Conservation (phyloP, 2,329 filamentous ascomycete genomes). For the Verticillium nubilum region DNA sequence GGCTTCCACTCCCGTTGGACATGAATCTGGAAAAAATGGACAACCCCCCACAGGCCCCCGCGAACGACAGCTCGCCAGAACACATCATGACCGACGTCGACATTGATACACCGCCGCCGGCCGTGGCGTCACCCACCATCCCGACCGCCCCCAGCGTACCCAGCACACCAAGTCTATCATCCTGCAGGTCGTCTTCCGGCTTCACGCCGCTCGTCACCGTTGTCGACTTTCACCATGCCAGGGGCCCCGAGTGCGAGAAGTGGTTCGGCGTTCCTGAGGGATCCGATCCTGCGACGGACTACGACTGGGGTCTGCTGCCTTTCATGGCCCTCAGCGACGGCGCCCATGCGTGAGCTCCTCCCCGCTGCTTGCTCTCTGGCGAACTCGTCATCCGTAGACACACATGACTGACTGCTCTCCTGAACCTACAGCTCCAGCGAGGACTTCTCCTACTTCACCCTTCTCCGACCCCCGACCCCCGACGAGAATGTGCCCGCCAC, state of each 20-base stretch:
- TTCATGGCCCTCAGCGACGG: slow-evolving; percentile 98
- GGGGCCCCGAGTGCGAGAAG: slow-evolving; percentile 86
- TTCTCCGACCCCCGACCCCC: slow-evolving; percentile 57
- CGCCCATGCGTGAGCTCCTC: slow-evolving; percentile 71
- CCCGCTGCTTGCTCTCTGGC: background rate
- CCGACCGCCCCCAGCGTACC: slow-evolving; percentile 10
- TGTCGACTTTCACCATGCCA: slow-evolving; percentile 79
- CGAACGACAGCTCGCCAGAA: background rate
- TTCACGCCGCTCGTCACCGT: slow-evolving; percentile 70
- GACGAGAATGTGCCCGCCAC: slow-evolving; percentile 52
- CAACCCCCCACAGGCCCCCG: background rate
- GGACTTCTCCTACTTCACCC: slow-evolving; percentile 98
- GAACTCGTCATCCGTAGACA: background rate
- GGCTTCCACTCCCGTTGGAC: background rate
- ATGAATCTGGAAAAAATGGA: background rate
- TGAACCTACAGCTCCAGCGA: slow-evolving; percentile 62
- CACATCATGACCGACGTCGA: slow-evolving; percentile 9
- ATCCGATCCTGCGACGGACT: slow-evolving; percentile 71
- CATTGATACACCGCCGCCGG: slow-evolving; percentile 6
- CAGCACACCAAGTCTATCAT: slow-evolving; percentile 11
- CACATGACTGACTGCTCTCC: background rate
- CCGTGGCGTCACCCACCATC: slow-evolving; percentile 7
- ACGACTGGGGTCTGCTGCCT: slow-evolving; percentile 86
- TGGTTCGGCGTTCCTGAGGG: slow-evolving; percentile 79
- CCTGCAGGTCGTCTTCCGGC: slow-evolving; percentile 20